Conservation (phyloP, 164 flowering plant species). For the Sextonia rubra region DNA sequence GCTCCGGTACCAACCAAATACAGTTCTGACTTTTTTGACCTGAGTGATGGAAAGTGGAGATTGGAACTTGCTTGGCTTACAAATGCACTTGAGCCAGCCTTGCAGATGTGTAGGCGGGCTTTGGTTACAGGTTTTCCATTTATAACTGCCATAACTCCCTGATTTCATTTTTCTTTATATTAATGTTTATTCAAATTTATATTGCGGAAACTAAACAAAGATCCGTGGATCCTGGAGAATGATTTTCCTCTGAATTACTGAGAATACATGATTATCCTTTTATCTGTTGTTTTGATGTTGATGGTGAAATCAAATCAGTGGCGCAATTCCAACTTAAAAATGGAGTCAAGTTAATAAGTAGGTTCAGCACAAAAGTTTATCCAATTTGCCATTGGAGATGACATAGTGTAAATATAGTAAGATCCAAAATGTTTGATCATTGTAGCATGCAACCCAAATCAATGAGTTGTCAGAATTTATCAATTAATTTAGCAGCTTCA, state of each 20-base stretch:
- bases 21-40: slow-evolving; percentile 49
- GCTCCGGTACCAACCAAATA: slow-evolving; percentile 19
- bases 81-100: slow-evolving; percentile 84
- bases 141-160: neutral
- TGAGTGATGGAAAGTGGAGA: slow-evolving; percentile 51
- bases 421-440: no score
- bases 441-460: no score
- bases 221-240: neutral
- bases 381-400: neutral
- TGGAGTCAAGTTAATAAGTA: neutral
- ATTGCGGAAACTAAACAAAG: neutral
- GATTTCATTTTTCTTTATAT: neutral
- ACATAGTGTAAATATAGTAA: neutral
- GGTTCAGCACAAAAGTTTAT: neutral
- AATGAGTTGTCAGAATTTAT: no score
- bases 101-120: slow-evolving; percentile 72
- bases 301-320: neutral
- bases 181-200: neutral
- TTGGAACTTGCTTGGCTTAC: slow-evolving; percentile 84
- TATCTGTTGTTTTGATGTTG: neutral
- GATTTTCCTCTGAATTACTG: neutral
- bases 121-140: slow-evolving; percentile 59
- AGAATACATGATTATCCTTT: neutral
- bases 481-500: no score
- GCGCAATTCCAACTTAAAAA: neutral